phyloP scores from a whole-genome alignment of 2,329 filamentous ascomycete species.

The Epichloe glyceriae region DNA sequence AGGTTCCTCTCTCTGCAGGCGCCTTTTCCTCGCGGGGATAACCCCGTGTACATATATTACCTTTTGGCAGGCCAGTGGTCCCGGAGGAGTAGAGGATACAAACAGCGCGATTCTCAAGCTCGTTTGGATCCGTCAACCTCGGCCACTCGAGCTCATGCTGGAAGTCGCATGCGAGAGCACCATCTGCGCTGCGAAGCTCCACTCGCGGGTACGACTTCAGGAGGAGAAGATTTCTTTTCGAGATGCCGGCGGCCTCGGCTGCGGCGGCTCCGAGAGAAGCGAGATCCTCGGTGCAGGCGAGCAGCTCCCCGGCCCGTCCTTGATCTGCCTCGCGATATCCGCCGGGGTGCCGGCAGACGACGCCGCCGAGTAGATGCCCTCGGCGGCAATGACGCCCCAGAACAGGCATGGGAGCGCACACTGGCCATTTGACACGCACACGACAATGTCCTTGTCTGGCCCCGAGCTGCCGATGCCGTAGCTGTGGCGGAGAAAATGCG shows the following conservation, averaged over 20 bases:
- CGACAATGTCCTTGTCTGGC: conserved; percentile 38
- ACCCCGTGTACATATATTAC: conserved; percentile 5
- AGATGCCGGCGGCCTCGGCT: conserved; percentile 31
- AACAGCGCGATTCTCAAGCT: conserved; percentile 28
- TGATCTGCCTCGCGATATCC: conserved; percentile 36
- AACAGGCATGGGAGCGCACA: conserved; percentile 39
- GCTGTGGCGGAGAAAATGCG: conserved; percentile 37
- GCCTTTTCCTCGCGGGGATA: no score
- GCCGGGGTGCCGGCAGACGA: conserved; percentile 34
- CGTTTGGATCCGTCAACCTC: conserved; percentile 34
- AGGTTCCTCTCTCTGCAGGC: neutral
- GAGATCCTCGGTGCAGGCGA: conserved; percentile 35
- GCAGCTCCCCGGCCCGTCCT: conserved; percentile 24
- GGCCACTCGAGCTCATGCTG: conserved; percentile 35
- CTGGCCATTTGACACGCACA: conserved; percentile 43
- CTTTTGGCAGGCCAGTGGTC: conserved; percentile 36
- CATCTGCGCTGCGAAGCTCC: conserved; percentile 15
- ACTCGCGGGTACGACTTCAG: conserved; percentile 27
- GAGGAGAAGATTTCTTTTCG: conserved; percentile 33
- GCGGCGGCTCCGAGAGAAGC: conserved; percentile 34
- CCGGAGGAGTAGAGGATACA: conserved; percentile 35
- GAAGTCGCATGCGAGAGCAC: conserved; percentile 14
- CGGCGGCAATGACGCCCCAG: conserved; percentile 44
- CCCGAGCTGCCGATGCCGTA: conserved; percentile 39
- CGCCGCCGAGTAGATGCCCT: conserved; percentile 44